phyloP scores from a whole-genome alignment of 2,329 filamentous ascomycete species.

The Lachnellula subtilissima region DNA sequence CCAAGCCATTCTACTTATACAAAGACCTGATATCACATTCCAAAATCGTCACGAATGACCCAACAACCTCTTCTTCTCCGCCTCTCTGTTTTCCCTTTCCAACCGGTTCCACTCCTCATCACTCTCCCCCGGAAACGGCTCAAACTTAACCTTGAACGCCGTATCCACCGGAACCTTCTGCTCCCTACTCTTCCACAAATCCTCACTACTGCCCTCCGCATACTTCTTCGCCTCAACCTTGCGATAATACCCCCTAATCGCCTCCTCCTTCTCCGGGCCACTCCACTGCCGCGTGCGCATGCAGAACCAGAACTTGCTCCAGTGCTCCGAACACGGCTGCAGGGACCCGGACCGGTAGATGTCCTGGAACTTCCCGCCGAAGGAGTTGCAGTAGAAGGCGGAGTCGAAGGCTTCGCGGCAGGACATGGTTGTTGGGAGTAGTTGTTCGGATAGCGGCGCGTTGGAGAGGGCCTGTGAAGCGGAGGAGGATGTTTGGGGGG shows the following conservation, averaged over 20 bases:
- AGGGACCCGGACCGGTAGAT: constrained; percentile 82
- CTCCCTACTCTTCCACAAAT: constrained; percentile 77
- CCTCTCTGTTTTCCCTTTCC: constrained; percentile 22
- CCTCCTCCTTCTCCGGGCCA: constrained; percentile 51
- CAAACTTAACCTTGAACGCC: constrained; percentile 32
- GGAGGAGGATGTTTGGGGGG: constrained; percentile 8
- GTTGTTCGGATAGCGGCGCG: constrained; percentile 54
- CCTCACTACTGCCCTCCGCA: constrained; percentile 67
- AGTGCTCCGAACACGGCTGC: constrained; percentile 74
- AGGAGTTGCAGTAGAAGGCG: constrained; percentile 88
- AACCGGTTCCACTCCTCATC: constrained; percentile 37
- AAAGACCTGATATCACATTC: neutral
- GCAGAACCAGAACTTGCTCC: constrained; percentile 96
- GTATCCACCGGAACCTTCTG: constrained; percentile 48
- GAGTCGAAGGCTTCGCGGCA: constrained; percentile 88
- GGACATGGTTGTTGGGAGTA: constrained; percentile 78
- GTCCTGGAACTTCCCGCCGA: constrained; percentile 87
- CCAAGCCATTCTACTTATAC: neutral
- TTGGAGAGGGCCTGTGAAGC: constrained; percentile 11
- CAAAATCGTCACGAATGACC: constrained; percentile 6
- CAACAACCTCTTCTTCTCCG: neutral
- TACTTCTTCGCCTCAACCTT: constrained; percentile 52
- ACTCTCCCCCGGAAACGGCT: constrained; percentile 36
- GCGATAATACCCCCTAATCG: constrained; percentile 33
- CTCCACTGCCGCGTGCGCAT: constrained; percentile 72